Evolutionary conservation across 345 rosid genomes (phyloP).

Genomic region (Limnanthes douglasii): DNA sequence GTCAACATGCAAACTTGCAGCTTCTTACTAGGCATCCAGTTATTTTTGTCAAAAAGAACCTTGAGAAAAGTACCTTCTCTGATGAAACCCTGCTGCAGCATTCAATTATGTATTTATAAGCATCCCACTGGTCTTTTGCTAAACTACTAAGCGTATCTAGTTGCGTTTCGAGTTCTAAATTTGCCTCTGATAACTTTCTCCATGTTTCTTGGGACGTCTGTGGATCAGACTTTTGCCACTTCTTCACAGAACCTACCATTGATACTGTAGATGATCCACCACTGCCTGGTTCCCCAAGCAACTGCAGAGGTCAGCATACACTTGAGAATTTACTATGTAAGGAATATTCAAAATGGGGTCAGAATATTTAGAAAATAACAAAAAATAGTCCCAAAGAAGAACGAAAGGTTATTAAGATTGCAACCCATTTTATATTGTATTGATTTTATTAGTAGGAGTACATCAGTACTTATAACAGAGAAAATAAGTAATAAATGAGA

Average conservation of each 20-base stretch:
- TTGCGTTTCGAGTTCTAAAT: conserved; percentile 57
- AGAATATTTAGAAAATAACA: too few relatives aligned
- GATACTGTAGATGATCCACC: conserved; percentile 99
- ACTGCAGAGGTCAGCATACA: conserved; percentile 22
- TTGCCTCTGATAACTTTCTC: conserved; percentile 66
- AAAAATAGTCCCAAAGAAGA: too few relatives aligned
- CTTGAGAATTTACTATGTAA: conserved; percentile 2
- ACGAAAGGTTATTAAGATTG: too few relatives aligned
- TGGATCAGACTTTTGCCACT: conserved; percentile 87
- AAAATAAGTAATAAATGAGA: conserved; percentile 5
- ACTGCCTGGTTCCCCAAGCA: conserved; percentile 87
- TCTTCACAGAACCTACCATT: conserved; percentile 95
- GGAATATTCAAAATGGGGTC: too few relatives aligned
- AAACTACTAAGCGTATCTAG: conserved; percentile 46
- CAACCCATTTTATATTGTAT: too few relatives aligned
- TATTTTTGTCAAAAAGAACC: too few relatives aligned
- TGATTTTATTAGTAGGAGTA: too few relatives aligned
- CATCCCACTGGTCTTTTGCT: conserved; percentile 61
- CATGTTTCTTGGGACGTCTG: conserved; percentile 61
- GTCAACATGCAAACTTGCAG: too few relatives aligned
- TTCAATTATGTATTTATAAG: conserved; percentile 40
- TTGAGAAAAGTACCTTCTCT: conserved; percentile 43
- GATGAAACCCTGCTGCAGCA: conserved; percentile 50
- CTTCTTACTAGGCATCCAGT: too few relatives aligned
- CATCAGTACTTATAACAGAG: too few relatives aligned